Base-by-base conservation (phyloP, 495 filamentous ascomycete genomes). In the Hypoxylon cercidicola region DNA sequence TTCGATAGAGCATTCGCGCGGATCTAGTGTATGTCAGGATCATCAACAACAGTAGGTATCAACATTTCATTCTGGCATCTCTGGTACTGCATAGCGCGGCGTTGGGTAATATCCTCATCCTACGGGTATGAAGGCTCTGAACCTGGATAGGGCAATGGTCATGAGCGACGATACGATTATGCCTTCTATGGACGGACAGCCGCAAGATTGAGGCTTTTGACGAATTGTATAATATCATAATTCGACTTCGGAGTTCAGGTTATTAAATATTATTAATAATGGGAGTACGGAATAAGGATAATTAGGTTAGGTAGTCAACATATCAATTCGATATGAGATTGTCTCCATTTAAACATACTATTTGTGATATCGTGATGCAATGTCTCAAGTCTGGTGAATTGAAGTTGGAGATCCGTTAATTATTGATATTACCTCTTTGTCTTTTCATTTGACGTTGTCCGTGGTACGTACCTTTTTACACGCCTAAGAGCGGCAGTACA, bases 1-100 rank as follows among this genome's bases (percentile, higher is more conserved):
- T 98, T 75, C 91, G 94, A 57, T 98, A 89, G 68, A 45, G 45
- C 43, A 51, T 48, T 47, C 28, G 50, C 39, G 61, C 30, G 62
- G 39, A 48, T 61, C 39, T 47, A 59, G 48, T 62, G 55, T 62
- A 66, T 66, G 68, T 65, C 70, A 74, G 60, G 62, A 65, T 54
- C 62, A 64, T 49, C 16, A 37, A 64, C 69, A 80, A 77, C 75
- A 74, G 79, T 81, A 81, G 72, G 79, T 81, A 80, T 72, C 69
- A 62, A 62, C 65, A 61, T 75, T 75, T 73, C 57, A 60, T 76
- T 78, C 72, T 78, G 74, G 69, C 67, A 72, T 67, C 51, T 72
- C 60, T 68, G 66, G 70, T 74, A 70, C 74, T 71, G 71, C 64
- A 64, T 45, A 78, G 79, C 77, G 69, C 65, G 80, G 80, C 69